A percentile compares a stretch with the other conserved stretches of the same genome.
Conservation (phyloP, 2,329 filamentous ascomycete genomes). For the Ploettnerulaceae sp. region DNA sequence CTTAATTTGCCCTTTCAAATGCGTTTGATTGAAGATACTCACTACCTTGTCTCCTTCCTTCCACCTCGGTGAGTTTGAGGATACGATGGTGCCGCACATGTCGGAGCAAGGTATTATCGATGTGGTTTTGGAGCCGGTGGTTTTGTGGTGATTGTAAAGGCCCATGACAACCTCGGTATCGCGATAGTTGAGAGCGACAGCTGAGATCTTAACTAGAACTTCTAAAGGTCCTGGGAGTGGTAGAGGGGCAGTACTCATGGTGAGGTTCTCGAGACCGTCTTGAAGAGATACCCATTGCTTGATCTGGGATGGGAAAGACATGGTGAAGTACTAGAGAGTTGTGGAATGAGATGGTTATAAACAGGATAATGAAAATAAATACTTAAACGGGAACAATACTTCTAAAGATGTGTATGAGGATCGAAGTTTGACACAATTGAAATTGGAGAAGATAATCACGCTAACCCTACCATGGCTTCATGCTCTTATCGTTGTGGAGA, state of each 20-base stretch:
- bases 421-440: too few species aligned
- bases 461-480: conserved; percentile 7
- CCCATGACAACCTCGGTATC: conserved; percentile 44
- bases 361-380: neutral
- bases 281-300: conserved; percentile 52
- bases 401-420: neutral
- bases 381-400: neutral
- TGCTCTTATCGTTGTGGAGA: conserved; percentile 8
- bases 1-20: conserved; percentile 32
- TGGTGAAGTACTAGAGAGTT: conserved; percentile 9
- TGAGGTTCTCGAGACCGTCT: conserved; percentile 51
- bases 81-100: conserved; percentile 59
- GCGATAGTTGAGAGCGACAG: conserved; percentile 30
- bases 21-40: conserved; percentile 56
- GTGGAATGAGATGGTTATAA: neutral
- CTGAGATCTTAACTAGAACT: conserved; percentile 31
- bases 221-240: conserved; percentile 47
- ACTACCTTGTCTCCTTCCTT: conserved; percentile 60
- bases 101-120: conserved; percentile 59
- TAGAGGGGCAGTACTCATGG: conserved; percentile 40
- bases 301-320: conserved; percentile 25
- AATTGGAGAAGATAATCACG: conserved; percentile 6
- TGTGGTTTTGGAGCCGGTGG: conserved; percentile 36
- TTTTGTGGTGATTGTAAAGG: conserved; percentile 61
- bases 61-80: conserved; percentile 43